A percentile compares a stretch with the other conserved stretches of the same genome.
Conservation (phyloP, 1,284 basidiomycete genomes). For the Neolentinus lepideus region DNA sequence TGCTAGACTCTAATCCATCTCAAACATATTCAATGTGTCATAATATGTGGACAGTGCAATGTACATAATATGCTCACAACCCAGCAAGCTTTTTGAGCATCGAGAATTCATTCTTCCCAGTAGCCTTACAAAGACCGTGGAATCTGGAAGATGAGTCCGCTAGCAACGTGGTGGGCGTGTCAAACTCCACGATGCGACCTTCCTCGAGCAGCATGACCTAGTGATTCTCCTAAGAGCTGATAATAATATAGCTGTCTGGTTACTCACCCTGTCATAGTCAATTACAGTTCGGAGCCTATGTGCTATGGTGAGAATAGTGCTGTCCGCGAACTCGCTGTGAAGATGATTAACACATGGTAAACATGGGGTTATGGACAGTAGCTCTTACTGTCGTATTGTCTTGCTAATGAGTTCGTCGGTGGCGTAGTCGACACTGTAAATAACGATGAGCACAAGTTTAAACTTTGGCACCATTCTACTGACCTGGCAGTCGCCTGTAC, state of each 20-base stretch:
- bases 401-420: constrained; percentile 70
- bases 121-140: constrained; percentile 74
- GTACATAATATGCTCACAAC: constrained; percentile 19
- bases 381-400: constrained; percentile 65
- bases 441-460: background rate
- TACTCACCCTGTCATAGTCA: constrained; percentile 46
- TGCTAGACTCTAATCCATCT: no score
- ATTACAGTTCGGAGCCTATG: constrained; percentile 63
- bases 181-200: constrained; percentile 80
- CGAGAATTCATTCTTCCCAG: constrained; percentile 74
- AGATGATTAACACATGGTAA: constrained; percentile 5
- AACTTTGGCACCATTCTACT: constrained; percentile 10
- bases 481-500: constrained; percentile 60
- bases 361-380: constrained; percentile 4
- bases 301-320: constrained; percentile 54
- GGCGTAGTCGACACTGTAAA: constrained; percentile 63
- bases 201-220: constrained; percentile 87
- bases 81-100: constrained; percentile 65
- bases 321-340: constrained; percentile 43
- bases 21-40: no score
- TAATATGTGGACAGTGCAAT: no score
- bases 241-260: constrained; percentile 3
- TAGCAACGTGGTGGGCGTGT: constrained; percentile 66
- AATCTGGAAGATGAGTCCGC: constrained; percentile 63
- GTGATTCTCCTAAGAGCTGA: constrained; percentile 3